These are phyloP conservation scores for Aspergillus sclerotioniger DNA, from an alignment of 495 filamentous ascomycete genomes.

Conservation along the genomic window DNA sequence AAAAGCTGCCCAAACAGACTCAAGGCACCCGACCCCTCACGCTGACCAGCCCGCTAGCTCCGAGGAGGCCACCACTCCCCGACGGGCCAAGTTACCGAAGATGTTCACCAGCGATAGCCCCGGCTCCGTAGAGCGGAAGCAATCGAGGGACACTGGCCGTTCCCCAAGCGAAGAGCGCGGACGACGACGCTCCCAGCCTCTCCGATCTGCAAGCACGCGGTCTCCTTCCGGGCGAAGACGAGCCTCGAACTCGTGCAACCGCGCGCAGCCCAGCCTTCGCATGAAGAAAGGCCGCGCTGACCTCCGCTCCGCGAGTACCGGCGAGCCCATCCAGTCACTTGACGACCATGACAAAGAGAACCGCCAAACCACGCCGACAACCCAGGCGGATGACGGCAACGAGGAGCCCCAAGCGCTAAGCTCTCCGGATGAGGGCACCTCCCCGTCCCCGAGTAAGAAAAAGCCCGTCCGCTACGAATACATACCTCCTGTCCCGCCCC, in stretches of 20 bases:
- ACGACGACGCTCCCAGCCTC: slow-evolving; percentile 17
- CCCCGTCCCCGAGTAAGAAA: slow-evolving; percentile 21
- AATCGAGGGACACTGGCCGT: slow-evolving; percentile 8
- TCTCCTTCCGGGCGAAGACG: slow-evolving; percentile 18
- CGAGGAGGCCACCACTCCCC: slow-evolving; percentile 23
- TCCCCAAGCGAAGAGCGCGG: slow-evolving; percentile 16
- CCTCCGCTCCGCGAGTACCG: slow-evolving; percentile 26
- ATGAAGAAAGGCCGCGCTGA: slow-evolving; percentile 26
- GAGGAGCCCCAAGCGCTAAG: background rate
- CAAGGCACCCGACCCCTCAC: slow-evolving; percentile 17
- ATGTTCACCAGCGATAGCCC: slow-evolving; percentile 38
- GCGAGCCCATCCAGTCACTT: background rate
- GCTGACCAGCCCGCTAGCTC: slow-evolving; percentile 15
- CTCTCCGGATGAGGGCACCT: slow-evolving; percentile 2
- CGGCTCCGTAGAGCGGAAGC: slow-evolving; percentile 37
- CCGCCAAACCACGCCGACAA: background rate
- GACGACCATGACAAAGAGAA: slow-evolving; percentile 20
- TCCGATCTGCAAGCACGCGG: slow-evolving; percentile 13
- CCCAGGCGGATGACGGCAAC: slow-evolving; percentile 5
- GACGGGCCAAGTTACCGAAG: slow-evolving; percentile 37
- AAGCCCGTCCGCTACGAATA: slow-evolving; percentile 27
- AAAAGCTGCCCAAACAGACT: background rate
- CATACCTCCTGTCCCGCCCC: slow-evolving; percentile 46
- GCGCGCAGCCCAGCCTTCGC: slow-evolving; percentile 18
- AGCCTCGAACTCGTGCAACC: slow-evolving; percentile 25